phyloP scores from a whole-genome alignment of 2,329 filamentous ascomycete species.

The Blastomyces gilchristii region DNA sequence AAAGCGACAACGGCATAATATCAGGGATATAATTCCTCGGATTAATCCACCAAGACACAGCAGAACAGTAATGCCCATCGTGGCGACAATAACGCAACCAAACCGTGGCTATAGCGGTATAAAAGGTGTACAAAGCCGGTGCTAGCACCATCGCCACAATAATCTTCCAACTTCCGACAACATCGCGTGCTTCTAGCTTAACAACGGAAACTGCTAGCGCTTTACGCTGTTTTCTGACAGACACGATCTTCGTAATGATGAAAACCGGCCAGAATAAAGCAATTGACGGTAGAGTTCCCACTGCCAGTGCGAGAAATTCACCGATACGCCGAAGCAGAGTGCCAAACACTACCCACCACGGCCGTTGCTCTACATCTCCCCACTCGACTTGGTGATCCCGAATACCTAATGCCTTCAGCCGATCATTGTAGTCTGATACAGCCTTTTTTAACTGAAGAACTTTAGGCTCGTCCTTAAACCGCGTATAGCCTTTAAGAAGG shows the following conservation, averaged over 20 bases:
- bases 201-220: constrained; percentile 65
- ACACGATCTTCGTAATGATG: constrained; percentile 62
- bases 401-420: constrained; percentile 65
- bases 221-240: constrained; percentile 59
- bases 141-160: constrained; percentile 63
- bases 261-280: constrained; percentile 71
- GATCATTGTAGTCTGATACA: constrained; percentile 66
- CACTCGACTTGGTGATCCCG: constrained; percentile 80
- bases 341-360: constrained; percentile 55
- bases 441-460: constrained; percentile 58
- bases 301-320: constrained; percentile 59
- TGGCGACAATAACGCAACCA: constrained; percentile 63
- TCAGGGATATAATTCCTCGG: constrained; percentile 46
- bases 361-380: constrained; percentile 49
- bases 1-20: constrained; percentile 59
- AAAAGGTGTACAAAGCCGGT: constrained; percentile 63
- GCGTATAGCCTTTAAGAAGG: constrained; percentile 68
- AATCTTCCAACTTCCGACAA: constrained; percentile 76
- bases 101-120: constrained; percentile 56
- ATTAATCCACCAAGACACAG: constrained; percentile 12
- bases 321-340: constrained; percentile 63
- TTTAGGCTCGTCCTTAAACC: constrained; percentile 70
- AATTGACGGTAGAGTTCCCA: constrained; percentile 65
- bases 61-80: constrained; percentile 42
- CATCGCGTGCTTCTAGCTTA: constrained; percentile 66